Evolutionary conservation across 345 rosid species (phyloP), one percentile per base, ranked within the genome.

Genomic region (Eucalyptus rudis): DNA sequence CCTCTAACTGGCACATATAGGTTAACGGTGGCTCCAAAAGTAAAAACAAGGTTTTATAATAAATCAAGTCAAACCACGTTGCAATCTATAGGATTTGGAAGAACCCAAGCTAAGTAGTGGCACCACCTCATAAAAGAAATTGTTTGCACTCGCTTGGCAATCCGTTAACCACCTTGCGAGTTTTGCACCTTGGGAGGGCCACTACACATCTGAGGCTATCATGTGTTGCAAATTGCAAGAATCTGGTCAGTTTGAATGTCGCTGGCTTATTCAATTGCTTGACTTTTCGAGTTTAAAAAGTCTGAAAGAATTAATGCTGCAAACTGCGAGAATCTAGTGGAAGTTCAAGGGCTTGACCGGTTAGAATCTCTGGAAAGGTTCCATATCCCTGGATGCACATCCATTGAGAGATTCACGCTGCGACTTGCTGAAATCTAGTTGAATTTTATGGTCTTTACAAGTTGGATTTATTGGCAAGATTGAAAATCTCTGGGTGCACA

Each of bases 101-200:
- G 62, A 56, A 56, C 62, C 29, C 6, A 56, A 4, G 29, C 0
- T 56, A 56, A 24, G 62, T 56, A 0, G 9, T 56, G 62, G 62
- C 29, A 0, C 0, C 62, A 0, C 29, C 62, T 56, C 27, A 10
- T 4, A 56, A 56, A 56, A 24, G 29, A 56, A 56, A 56, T 9
- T 56, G 62, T 56, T 56, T 56, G 29, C 29, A 24, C 29, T 56
- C 1, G 1, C 0, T 56, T 56, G 62, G 29, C 62, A 56, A 56
- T 22, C 62, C 24, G 29, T 24, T 56, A 56, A 56, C 56, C 62
- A 56, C 62, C 62, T 56, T 7, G 29, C 13, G 13, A 0, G 6
- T 56, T 56, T 56, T 56, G 29, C 62, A 56, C 11, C 29, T 56
- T 56, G 1, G 62, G 62, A 54, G 62, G 62, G 62, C 0, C 62